Evolutionary conservation across 352 stramenopile genomes (phyloP), one percentile per base, ranked within the genome.

Genomic region (Pythium brassicae): DNA sequence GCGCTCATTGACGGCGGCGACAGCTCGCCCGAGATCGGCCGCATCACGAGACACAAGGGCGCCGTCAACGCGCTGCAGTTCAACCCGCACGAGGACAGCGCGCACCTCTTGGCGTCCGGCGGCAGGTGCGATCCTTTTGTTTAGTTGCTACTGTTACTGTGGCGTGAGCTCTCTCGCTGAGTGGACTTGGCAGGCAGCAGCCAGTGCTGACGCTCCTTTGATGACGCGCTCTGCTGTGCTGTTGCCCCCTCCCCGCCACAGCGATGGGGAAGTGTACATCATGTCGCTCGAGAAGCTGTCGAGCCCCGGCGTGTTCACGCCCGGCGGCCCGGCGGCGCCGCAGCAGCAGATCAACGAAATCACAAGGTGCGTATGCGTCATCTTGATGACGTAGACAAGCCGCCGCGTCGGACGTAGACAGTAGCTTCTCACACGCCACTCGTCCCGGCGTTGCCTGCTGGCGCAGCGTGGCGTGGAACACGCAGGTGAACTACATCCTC

Each of bases 401-500:
- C n/a, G n/a, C n/a, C n/a, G n/a, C n/a, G n/a, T n/a, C n/a, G n/a
- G n/a, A n/a, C 32, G 32, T 37, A 37, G 8, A 14, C 14, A 37
- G 32, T 37, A 37, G 32, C 14, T 37, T 37, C 32, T 37, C 32
- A 37, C 32, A 11, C 14, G 14, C 32, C 2, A 7, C 9, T 37
- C 14, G 32, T 46, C 27, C 11, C 25, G 20, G 17, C 23, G 8
- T 40, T 7, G 32, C 6, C 48, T 63, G 11, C 15, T 39, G 0
- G 34, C 46, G 15, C 19, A 92, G 84, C 59, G 79, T 99, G 23
- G 87, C 96, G 4, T 99, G 97, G 97, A 99, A 99, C 72, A 97
- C 95, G 23, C 89, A 97, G 66, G 96, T 99, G 26, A 89, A 95
- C 54, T 98, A 99, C 74, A 99, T 99, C 68, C 62, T 99, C 17